Evolutionary conservation across 345 rosid species (phyloP).

Genomic region (Corchorus capsularis): DNA sequence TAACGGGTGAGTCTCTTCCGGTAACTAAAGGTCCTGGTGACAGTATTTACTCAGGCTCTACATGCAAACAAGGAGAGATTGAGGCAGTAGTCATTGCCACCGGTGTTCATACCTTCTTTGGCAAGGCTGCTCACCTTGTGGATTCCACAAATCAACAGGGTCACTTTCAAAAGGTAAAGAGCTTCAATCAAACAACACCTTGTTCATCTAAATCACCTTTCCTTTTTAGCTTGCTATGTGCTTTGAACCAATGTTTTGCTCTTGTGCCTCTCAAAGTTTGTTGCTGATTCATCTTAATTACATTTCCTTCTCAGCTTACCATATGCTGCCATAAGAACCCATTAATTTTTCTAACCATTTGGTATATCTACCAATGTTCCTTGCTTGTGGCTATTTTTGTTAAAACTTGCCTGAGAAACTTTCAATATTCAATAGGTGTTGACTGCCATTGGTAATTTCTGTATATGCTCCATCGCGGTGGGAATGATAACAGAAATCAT

Average conservation of each 20-base stretch:
- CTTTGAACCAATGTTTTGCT: no score
- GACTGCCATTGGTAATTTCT: conserved; percentile 90
- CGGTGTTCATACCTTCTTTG: conserved; percentile 89
- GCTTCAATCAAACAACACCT: not conserved
- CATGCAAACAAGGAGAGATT: conserved; percentile 92
- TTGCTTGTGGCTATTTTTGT: no score
- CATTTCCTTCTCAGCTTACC: no score
- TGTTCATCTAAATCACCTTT: not conserved
- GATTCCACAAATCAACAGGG: conserved; percentile 92
- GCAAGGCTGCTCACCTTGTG: conserved; percentile 92
- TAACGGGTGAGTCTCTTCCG: conserved; percentile 92
- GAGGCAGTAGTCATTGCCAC: conserved; percentile 93
- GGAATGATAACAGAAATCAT: conserved; percentile 82
- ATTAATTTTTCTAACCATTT: no score
- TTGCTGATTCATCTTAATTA: no score
- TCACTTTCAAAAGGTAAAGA: conserved; percentile 71
- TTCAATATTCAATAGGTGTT: conserved; percentile 43
- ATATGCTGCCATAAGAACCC: no score
- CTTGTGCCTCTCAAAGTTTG: no score
- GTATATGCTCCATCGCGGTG: conserved; percentile 82
- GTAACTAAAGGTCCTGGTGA: conserved; percentile 85
- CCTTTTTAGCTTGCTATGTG: no score
- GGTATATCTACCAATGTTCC: no score
- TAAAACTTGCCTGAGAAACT: not conserved
- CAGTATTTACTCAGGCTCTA: conserved; percentile 84